These are phyloP conservation scores for Ascochyta clinopodiicola DNA, from an alignment of 2,329 filamentous ascomycete species.

Conservation along the genomic window DNA sequence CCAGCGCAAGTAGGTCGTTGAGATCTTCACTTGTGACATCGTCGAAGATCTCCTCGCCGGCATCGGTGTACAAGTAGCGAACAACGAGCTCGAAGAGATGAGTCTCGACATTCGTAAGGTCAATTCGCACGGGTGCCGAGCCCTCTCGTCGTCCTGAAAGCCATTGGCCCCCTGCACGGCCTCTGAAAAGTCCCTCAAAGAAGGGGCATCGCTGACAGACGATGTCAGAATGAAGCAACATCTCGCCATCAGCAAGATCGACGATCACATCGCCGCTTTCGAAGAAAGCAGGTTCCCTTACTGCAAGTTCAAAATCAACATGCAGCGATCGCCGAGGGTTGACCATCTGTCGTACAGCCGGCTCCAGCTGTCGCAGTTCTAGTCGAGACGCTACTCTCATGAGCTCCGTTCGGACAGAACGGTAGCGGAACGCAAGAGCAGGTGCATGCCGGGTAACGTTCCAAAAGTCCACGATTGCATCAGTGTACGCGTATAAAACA, in stretches of 20 bases:
- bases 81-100: slow-evolving; percentile 80
- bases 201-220: slow-evolving; percentile 88
- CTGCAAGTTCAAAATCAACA: slow-evolving; percentile 72
- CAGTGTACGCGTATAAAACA: slow-evolving; percentile 80
- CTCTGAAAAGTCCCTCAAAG: slow-evolving; percentile 87
- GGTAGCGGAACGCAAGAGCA: slow-evolving; percentile 73
- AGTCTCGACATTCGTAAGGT: slow-evolving; percentile 80
- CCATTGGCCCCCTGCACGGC: slow-evolving; percentile 87
- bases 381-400: slow-evolving; percentile 82
- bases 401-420: slow-evolving; percentile 81
- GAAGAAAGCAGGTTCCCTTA: slow-evolving; percentile 74
- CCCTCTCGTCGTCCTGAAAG: slow-evolving; percentile 69
- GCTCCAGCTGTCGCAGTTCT: slow-evolving; percentile 74
- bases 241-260: slow-evolving; percentile 74
- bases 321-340: slow-evolving; percentile 69
- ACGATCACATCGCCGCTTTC: slow-evolving; percentile 80
- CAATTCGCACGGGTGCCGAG: slow-evolving; percentile 68
- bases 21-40: slow-evolving; percentile 69
- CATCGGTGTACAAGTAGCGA: slow-evolving; percentile 82
- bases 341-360: slow-evolving; percentile 77
- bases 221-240: slow-evolving; percentile 77
- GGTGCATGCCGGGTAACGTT: slow-evolving; percentile 73
- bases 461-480: slow-evolving; percentile 84
- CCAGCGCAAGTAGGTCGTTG: slow-evolving; percentile 58
- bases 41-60: slow-evolving; percentile 81